phyloP scores from a whole-genome alignment of 225 moss, liverwort and hornwort species.

The Bryoerythrophyllum caledonicum region DNA sequence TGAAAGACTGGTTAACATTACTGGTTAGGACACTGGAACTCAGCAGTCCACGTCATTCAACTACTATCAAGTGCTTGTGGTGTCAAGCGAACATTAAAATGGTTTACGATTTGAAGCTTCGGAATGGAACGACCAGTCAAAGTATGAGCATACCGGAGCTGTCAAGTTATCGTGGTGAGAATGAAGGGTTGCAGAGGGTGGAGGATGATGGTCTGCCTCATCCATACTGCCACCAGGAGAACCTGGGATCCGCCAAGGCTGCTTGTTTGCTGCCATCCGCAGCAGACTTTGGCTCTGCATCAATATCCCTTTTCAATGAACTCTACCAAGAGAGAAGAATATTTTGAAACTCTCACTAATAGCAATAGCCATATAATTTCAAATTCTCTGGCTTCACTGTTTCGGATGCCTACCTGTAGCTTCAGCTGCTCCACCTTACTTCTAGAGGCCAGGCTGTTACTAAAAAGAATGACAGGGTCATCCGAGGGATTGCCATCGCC shows the following conservation, averaged over 20 bases:
- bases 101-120: neutral
- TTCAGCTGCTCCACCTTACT: slow-evolving; percentile 60
- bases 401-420: slow-evolving; percentile 42
- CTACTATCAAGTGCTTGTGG: neutral
- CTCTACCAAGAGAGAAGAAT: neutral
- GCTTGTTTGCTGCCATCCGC: slow-evolving; percentile 46
- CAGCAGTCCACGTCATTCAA: neutral
- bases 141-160: slow-evolving; percentile 41
- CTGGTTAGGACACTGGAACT: neutral
- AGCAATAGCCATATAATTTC: neutral
- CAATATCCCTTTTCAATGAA: slow-evolving; percentile 20
- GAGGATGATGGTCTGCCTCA: slow-evolving; percentile 47
- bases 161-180: slow-evolving; percentile 55
- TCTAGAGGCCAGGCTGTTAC: slow-evolving; percentile 42
- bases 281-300: slow-evolving; percentile 55
- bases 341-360: neutral
- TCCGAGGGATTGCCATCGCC: slow-evolving; percentile 26
- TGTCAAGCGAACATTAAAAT: slow-evolving; percentile 2
- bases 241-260: slow-evolving; percentile 55
- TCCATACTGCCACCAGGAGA: slow-evolving; percentile 38
- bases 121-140: neutral
- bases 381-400: neutral
- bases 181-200: slow-evolving; percentile 63
- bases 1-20: neutral
- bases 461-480: slow-evolving; percentile 31